Evolutionary conservation across 176 grass and related monocot species (phyloP), one percentile per base, ranked within the genome.

Genomic region (Chrysopogon serrulatus): DNA sequence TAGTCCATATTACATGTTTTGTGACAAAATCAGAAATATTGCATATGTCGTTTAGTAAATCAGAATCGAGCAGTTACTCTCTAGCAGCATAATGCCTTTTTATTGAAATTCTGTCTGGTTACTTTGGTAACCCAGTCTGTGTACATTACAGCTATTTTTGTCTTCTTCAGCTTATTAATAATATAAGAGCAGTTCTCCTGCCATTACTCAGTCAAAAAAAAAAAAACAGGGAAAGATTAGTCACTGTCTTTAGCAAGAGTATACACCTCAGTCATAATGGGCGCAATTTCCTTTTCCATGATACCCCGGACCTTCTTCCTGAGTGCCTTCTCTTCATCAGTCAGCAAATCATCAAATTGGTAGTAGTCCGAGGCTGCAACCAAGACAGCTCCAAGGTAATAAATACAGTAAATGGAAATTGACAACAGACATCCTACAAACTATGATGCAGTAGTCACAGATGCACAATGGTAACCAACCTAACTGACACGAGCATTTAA

Each of bases 221-320:
- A 5, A 27, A 59, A 59, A 61, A 14, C 10, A 60, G 8, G 24
- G 5, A 71, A 27, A 27, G 12, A 28, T 23, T 47, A 8, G 13
- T 16, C 61, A 85, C 12, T 39, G 32, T 73, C 18, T 82, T 35
- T 80, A 86, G 72, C 14, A 88, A 59, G 47, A 77, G 88, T 49
- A 39, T 87, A 98, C 95, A 98, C 95, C 77, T 78, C 86, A 26
- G 95, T 92, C 95, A 95, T 98, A 82, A 93, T 93, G 68, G 95
- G 95, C 5, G 95, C 88, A 0, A 95, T 84, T 91, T 98, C 95
- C 84, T 83, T 95, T 78, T 98, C 90, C 82, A 94, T 86, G 74
- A 93, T 82, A 65, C 80, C 65, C 28, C 79, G 84, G 27, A 95
- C 95, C 72, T 90, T 93, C 64, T 79, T 93, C 84, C 95, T 78